Evolutionary conservation across 148 eudicot species (phyloP), one percentile per base, ranked within the genome.

Genomic region (Chenopodium quinoa): DNA sequence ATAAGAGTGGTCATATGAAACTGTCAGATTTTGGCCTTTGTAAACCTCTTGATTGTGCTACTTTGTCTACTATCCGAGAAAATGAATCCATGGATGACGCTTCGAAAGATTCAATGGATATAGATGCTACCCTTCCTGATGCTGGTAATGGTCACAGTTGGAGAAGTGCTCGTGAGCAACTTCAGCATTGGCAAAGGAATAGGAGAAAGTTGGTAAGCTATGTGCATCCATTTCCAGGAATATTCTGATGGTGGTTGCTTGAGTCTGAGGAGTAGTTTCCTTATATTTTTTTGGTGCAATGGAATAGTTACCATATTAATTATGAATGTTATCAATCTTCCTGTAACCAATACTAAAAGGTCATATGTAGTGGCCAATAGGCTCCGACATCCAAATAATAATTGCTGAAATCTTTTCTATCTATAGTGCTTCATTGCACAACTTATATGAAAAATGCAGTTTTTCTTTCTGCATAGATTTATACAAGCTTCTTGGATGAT

Each of bases 171-270:
- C 97, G 85, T 67, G 98, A 94, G 81, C 97, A 94, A 84, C 98
- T 94, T 87, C 97, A 94, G 86, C 98, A 92, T 85, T 94, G 98
- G 98, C 98, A 94, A 87, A 92, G 92, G 90, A 94, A 94, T 86
- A 89, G 98, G 91, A 91, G 98, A 85, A 94, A 87, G 81, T 84
- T 94, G 92, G 98, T 94, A 88, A 75, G 92, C 67, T 75, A 48
- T 47, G 50, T 27, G 50, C 32, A 22, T 23, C 32, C 56, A n/a
- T 44, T 65, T 46, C 34, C 46, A 37, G 65, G 70, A 70, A 60
- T 46, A 56, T 16, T 50, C 34, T 47, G 40, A 31, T 71, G 74
- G 14, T 50, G n/a, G 1, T 13, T 70, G 80, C 27, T 75, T 65
- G 14, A 75, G 6, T 13, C 54, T 50, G 54, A 50, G 54, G 32